Evolutionary conservation across 441 rosid genomes (phyloP).

Genomic region (Jatropha podagrica): DNA sequence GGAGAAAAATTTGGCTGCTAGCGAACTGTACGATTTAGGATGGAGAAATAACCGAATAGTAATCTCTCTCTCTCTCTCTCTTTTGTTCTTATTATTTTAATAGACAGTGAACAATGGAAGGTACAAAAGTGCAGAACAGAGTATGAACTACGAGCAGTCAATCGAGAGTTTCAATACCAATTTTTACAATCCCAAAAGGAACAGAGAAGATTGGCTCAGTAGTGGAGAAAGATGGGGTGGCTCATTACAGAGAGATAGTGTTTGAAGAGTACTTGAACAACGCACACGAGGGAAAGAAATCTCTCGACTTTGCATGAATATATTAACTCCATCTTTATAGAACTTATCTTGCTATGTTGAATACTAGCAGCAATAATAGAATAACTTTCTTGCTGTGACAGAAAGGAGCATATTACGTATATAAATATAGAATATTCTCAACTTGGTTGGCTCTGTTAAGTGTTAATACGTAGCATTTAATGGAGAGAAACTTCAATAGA

Average conservation of each 20-base stretch:
- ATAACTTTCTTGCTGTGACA: background rate
- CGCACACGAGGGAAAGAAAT: conserved; percentile 54
- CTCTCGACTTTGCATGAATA: conserved; percentile 48
- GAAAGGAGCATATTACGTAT: background rate
- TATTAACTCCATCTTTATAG: background rate
- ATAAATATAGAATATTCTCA: no score
- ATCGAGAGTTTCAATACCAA: conserved; percentile 62
- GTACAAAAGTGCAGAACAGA: conserved; percentile 64
- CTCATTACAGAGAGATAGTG: conserved; percentile 43
- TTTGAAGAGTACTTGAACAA: conserved; percentile 56
- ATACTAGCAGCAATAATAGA: background rate
- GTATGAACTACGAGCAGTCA: conserved; percentile 48
- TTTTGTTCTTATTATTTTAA: no score
- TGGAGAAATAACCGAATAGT: no score
- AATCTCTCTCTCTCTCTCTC: no score
- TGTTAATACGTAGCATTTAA: background rate
- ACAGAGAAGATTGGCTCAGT: conserved; percentile 45
- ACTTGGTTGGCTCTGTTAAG: background rate
- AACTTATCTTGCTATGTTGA: no score
- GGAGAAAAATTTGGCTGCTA: no score
- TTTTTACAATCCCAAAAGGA: conserved; percentile 49
- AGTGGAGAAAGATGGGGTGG: conserved; percentile 49
- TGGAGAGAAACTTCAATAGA: no score
- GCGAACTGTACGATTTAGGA: no score
- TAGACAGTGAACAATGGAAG: conserved; percentile 62